Conservation (phyloP, 2,329 filamentous ascomycete genomes). For the Chalaropsis thielavioides region DNA sequence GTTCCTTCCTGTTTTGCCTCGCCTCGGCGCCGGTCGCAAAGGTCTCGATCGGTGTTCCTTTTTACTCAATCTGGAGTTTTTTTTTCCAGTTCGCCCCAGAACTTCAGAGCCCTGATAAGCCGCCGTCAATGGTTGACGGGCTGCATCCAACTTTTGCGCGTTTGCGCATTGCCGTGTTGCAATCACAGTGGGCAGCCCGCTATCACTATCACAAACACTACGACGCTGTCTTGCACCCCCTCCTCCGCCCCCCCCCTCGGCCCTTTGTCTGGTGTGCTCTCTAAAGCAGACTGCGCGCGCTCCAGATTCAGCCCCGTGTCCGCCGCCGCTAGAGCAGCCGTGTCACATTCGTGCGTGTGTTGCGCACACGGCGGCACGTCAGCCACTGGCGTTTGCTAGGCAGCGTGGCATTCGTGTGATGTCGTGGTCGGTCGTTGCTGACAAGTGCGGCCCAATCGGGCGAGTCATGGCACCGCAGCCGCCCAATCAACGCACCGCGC, state of each 20-base stretch:
- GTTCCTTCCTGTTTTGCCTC: too few species aligned
- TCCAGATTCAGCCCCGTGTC: background rate
- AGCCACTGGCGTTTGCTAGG: conserved; percentile 23
- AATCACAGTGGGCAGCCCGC: conserved; percentile 29
- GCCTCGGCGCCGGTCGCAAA: too few species aligned
- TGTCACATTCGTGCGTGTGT: conserved; percentile 20
- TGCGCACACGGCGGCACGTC: conserved; percentile 19
- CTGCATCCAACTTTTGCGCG: conserved; percentile 31
- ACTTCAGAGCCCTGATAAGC: too few species aligned
- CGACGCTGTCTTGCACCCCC: background rate
- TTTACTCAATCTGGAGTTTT: too few species aligned
- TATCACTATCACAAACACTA: background rate
- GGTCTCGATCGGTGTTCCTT: too few species aligned
- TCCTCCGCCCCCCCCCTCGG: too few species aligned
- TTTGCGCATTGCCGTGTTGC: conserved; percentile 34
- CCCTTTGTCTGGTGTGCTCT: too few species aligned
- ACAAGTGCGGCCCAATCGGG: background rate
- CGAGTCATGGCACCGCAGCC: background rate
- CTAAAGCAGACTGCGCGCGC: background rate
- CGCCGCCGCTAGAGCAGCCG: conserved; percentile 23
- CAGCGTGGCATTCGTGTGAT: conserved; percentile 20
- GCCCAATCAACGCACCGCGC: too few species aligned
- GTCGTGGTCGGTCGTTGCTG: background rate
- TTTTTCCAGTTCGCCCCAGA: too few species aligned
- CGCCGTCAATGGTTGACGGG: conserved; percentile 26